Conservation (phyloP, 805 yeast species). For the Starmerella vitae region DNA sequence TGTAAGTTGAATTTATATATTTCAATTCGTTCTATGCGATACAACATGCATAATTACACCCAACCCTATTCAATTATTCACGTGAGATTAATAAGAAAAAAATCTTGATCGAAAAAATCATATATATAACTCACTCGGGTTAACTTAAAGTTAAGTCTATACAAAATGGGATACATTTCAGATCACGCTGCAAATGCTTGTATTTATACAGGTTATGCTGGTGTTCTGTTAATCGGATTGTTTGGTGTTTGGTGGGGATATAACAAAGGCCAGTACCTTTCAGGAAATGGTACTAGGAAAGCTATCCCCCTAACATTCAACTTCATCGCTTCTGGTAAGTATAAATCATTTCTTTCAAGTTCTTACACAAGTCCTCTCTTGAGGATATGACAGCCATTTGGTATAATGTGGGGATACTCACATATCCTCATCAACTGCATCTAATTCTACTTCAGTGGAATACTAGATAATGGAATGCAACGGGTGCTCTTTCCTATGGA, state of each 20-base stretch:
- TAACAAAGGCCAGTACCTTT: conserved; percentile 44
- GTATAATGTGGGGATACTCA: no score
- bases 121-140: conserved; percentile 1
- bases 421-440: no score
- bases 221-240: conserved; percentile 41
- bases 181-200: conserved; percentile 48
- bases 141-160: background rate
- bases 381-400: background rate
- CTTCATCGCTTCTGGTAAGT: conserved; percentile 70
- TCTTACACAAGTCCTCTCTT: background rate
- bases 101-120: background rate
- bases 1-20: no score
- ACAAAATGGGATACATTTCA: conserved; percentile 33
- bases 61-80: background rate
- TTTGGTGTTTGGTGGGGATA: conserved; percentile 48
- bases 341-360: conserved; percentile 1
- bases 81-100: background rate
- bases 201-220: conserved; percentile 46
- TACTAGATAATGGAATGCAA: conserved; percentile 16
- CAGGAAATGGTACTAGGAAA: conserved; percentile 68
- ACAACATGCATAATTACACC: no score
- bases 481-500: conserved; percentile 21
- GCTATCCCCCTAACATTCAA: conserved; percentile 75
- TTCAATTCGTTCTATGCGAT: no score
- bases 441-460: no score